Percentiles rank a stretch among this genome's conserved stretches.
These are phyloP conservation scores for Zychaea mexicana DNA, from an alignment of 371 early-diverging fungal genomes.

Conservation along the genomic window DNA sequence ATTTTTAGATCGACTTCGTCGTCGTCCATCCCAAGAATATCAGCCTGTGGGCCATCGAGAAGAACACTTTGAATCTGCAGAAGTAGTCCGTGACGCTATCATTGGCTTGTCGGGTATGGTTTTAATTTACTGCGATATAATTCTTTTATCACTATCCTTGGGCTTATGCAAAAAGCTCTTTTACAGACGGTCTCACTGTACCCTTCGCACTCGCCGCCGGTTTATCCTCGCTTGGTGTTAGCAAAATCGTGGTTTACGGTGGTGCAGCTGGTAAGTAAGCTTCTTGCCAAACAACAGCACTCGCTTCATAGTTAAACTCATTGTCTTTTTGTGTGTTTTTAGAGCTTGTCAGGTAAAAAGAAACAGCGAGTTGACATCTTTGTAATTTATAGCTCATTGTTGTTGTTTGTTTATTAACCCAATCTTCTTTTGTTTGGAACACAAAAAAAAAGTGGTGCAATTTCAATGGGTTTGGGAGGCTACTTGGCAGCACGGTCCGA, in stretches of 20 bases:
- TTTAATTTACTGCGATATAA: no score
- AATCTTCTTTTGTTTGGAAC: neutral
- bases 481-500: slow-evolving; percentile 70
- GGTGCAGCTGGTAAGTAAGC: slow-evolving; percentile 61
- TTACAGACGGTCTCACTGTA: slow-evolving; percentile 71
- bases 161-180: neutral
- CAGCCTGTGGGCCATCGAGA: slow-evolving; percentile 54
- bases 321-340: neutral
- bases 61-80: slow-evolving; percentile 69
- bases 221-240: slow-evolving; percentile 61
- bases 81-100: slow-evolving; percentile 69
- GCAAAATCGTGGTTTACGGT: slow-evolving; percentile 67
- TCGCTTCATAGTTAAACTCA: neutral
- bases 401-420: neutral
- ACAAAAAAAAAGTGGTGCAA: slow-evolving; percentile 46
- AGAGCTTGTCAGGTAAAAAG: slow-evolving; percentile 48
- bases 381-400: neutral
- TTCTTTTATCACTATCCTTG: no score
- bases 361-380: neutral
- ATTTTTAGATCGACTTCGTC: slow-evolving; percentile 34
- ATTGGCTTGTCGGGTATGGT: slow-evolving; percentile 63
- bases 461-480: slow-evolving; percentile 69
- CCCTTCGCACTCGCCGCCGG: slow-evolving; percentile 83
- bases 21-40: slow-evolving; percentile 40
- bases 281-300: no score